Percentiles rank a stretch among this genome's conserved stretches.
phyloP scores from a whole-genome alignment of 371 early-diverging fungal species.

The Mucor lusitanicus region DNA sequence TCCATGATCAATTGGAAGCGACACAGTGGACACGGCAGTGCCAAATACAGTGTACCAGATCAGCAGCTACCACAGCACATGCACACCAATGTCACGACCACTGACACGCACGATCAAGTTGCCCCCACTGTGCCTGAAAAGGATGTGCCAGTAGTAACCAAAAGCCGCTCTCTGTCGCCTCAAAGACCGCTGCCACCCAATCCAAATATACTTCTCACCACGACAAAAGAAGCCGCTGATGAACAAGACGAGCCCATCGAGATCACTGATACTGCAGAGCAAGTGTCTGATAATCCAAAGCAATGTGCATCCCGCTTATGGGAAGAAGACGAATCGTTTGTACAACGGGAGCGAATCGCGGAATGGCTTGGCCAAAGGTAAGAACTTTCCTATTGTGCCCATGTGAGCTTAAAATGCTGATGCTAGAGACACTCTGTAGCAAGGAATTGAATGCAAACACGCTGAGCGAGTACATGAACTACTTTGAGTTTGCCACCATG shows the following conservation, averaged over 20 bases:
- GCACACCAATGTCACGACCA: background rate
- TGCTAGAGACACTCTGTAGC: constrained; percentile 7
- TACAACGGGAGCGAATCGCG: constrained; percentile 43
- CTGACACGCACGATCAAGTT: background rate
- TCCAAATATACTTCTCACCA: constrained; percentile 10
- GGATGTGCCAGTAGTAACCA: background rate
- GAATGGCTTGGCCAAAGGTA: constrained; percentile 55
- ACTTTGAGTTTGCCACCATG: constrained; percentile 72
- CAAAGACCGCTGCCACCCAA: constrained; percentile 10
- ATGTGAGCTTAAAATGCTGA: background rate
- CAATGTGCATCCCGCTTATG: constrained; percentile 38
- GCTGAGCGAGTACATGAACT: constrained; percentile 69
- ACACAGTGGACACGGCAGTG: constrained; percentile 22
- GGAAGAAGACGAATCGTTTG: constrained; percentile 43
- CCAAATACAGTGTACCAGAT: background rate
- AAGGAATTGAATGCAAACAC: constrained; percentile 57
- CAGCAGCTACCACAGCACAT: background rate
- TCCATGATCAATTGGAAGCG: constrained; percentile 50
- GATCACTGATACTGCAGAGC: background rate
- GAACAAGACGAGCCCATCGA: constrained; percentile 6
- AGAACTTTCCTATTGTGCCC: background rate
- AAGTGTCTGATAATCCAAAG: constrained; percentile 17
- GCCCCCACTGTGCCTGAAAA: constrained; percentile 10
- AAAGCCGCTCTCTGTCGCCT: background rate
- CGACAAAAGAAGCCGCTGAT: background rate